Conservation (phyloP, 129 eudicot genomes). For the Flaveria robusta region DNA sequence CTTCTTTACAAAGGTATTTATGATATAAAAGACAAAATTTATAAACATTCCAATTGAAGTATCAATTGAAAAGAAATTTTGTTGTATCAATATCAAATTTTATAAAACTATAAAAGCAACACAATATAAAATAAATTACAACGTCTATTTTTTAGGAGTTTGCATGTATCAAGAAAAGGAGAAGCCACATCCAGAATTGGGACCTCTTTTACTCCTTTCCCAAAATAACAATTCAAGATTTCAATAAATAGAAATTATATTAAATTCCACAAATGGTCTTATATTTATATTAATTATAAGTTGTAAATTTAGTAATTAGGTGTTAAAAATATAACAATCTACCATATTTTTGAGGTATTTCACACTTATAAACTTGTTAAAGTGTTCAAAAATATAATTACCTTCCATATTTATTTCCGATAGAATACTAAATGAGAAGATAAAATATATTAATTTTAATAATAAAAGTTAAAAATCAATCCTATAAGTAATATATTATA, state of each 20-base stretch:
- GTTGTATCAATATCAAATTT: background rate
- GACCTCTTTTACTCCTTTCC: background rate
- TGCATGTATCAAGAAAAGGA: slow-evolving; percentile 3
- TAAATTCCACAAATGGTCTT: background rate
- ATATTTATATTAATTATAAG: background rate
- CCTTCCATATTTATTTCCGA: too few species aligned
- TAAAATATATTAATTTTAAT: too few species aligned
- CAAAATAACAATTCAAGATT: slow-evolving; percentile 4
- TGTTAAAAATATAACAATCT: background rate
- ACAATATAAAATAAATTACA: background rate
- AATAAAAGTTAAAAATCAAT: too few species aligned
- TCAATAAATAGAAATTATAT: background rate
- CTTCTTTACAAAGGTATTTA: background rate
- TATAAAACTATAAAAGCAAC: background rate
- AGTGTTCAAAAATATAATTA: too few species aligned
- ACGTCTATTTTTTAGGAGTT: background rate
- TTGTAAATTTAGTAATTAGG: too few species aligned
- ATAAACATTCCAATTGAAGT: background rate
- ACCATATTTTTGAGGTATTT: too few species aligned
- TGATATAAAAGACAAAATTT: background rate
- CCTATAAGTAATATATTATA: too few species aligned
- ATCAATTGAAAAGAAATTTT: background rate
- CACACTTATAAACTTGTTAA: too few species aligned
- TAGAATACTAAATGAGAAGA: too few species aligned
- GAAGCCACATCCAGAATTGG: background rate